phyloP scores from a whole-genome alignment of 1,284 basidiomycete genomes.

The Sanghuangporus weigelae region DNA sequence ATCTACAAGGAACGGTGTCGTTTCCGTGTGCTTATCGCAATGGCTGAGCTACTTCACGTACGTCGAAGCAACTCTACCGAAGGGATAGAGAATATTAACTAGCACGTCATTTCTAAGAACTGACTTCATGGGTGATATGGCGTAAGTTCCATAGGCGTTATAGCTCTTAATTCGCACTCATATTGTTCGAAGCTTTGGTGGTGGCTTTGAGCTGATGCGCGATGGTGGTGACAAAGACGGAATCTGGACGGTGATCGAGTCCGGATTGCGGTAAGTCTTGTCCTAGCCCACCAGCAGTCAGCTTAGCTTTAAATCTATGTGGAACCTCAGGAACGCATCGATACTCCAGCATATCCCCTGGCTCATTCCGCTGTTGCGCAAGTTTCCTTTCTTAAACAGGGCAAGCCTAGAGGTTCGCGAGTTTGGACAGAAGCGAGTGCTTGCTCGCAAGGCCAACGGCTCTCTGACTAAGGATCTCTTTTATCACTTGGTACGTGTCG shows the following conservation, averaged over 20 bases:
- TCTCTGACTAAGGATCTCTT: conserved; percentile 32
- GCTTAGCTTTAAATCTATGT: not conserved
- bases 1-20: conserved; percentile 2
- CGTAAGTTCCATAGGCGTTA: conserved; percentile 17
- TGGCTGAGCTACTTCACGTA: conserved; percentile 31
- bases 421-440: not conserved
- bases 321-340: not conserved
- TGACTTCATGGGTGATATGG: conserved; percentile 37
- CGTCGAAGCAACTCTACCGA: not conserved
- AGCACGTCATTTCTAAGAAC: conserved; percentile 28
- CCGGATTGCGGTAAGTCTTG: conserved; percentile 1
- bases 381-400: not conserved
- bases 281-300: not conserved
- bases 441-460: conserved; percentile 20
- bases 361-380: not conserved
- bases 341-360: conserved; percentile 12
- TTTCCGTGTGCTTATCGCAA: conserved; percentile 27
- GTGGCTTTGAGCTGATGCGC: conserved; percentile 26
- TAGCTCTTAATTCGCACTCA: not conserved
- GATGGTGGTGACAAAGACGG: conserved; percentile 21
- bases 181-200: conserved; percentile 24
- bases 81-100: conserved; percentile 15
- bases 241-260: not conserved
- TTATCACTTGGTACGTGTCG: conserved; percentile 30
- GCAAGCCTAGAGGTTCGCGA: not conserved